Conservation (phyloP, 208 protist genomes). For the Trypanosomatidae sp. region DNA sequence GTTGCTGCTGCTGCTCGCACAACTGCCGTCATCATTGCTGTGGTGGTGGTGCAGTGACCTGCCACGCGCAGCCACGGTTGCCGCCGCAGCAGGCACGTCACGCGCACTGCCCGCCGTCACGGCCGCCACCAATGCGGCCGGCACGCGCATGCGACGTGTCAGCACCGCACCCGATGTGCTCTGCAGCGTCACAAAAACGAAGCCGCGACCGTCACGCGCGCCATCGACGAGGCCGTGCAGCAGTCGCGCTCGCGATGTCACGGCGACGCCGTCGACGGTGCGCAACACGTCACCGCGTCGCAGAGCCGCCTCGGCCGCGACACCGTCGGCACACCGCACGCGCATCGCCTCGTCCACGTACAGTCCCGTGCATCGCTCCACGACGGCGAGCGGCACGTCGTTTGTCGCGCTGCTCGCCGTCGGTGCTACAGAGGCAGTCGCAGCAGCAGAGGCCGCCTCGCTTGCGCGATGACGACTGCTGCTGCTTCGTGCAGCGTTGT, state of each 20-base stretch:
- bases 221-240: not conserved
- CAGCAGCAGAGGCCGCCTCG: too few species aligned
- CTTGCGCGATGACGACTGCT: too few species aligned
- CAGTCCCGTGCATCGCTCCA: too few species aligned
- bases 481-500: too few species aligned
- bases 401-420: too few species aligned
- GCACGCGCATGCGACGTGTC: slow-evolving; percentile 10
- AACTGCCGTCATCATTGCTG: not conserved
- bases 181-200: slow-evolving; percentile 5
- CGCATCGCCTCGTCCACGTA: too few species aligned
- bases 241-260: slow-evolving; percentile 2
- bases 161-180: slow-evolving; percentile 4
- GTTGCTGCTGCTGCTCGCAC: too few species aligned
- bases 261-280: slow-evolving; percentile 7
- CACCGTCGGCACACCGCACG: not conserved
- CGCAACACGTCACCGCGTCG: slow-evolving; percentile 13
- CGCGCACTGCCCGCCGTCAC: not conserved
- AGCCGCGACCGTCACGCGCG: slow-evolving; percentile 2
- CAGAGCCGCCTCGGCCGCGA: slow-evolving; percentile 12
- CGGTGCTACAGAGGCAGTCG: too few species aligned
- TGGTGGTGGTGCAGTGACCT: not conserved
- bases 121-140: not conserved
- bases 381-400: too few species aligned
- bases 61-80: not conserved
- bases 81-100: not conserved